These are phyloP conservation scores for Lachnellula cervina DNA, from an alignment of 2,329 filamentous ascomycete species.

Conservation along the genomic window DNA sequence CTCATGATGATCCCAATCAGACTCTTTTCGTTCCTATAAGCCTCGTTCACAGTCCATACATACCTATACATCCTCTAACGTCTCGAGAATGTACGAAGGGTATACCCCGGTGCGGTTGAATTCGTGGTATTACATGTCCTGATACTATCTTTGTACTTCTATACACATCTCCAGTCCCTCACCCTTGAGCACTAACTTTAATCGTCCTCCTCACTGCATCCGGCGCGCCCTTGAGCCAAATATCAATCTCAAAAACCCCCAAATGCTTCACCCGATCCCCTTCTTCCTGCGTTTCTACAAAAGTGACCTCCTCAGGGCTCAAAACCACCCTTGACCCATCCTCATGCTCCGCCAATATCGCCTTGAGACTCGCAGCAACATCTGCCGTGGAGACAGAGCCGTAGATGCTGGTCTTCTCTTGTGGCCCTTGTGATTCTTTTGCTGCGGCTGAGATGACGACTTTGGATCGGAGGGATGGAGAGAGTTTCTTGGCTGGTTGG, in stretches of 20 bases:
- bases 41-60: neutral
- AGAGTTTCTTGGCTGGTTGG: conserved; percentile 35
- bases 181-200: conserved; percentile 37
- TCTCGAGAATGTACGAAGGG: no score
- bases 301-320: conserved; percentile 45
- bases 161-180: conserved; percentile 4
- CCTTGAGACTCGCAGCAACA: conserved; percentile 43
- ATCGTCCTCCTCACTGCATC: conserved; percentile 38
- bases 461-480: conserved; percentile 24
- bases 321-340: conserved; percentile 47
- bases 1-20: no score
- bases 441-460: conserved; percentile 30
- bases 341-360: conserved; percentile 44
- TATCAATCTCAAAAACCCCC: conserved; percentile 48
- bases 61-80: no score
- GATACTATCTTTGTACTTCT: neutral
- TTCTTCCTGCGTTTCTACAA: conserved; percentile 37
- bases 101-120: neutral
- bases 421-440: conserved; percentile 21
- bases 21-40: no score
- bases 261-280: conserved; percentile 46
- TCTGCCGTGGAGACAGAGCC: conserved; percentile 52
- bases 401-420: conserved; percentile 35
- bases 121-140: conserved; percentile 15
- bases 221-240: conserved; percentile 44